Percentiles rank a stretch among this genome's conserved stretches.
phyloP scores from a whole-genome alignment of 225 moss, liverwort and hornwort species.

The Sphagnum contortum region DNA sequence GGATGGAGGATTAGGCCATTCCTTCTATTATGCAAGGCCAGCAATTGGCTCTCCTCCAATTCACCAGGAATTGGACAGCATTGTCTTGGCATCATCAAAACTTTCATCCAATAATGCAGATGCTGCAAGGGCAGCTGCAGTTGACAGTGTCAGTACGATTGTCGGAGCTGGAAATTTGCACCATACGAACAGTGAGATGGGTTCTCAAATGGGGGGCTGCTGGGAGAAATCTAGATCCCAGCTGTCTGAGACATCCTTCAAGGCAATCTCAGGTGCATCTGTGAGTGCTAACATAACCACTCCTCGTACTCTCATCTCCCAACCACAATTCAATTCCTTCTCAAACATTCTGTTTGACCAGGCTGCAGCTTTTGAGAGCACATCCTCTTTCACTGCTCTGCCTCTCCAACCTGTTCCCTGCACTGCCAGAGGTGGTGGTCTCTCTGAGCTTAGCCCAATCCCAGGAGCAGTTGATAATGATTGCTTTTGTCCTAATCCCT shows the following conservation, averaged over 20 bases:
- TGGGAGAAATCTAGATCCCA: conserved; percentile 7
- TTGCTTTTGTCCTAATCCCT: conserved; percentile 65
- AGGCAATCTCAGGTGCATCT: conserved; percentile 92
- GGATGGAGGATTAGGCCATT: conserved; percentile 96
- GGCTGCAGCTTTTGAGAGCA: conserved; percentile 89
- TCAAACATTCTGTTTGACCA: conserved; percentile 78
- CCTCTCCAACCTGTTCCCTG: conserved; percentile 68
- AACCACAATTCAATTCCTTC: conserved; percentile 90
- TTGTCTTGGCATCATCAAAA: conserved; percentile 23
- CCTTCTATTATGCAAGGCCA: conserved; percentile 89
- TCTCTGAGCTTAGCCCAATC: conserved; percentile 28
- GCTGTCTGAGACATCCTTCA: conserved; percentile 73
- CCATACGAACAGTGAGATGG: neutral
- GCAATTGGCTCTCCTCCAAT: conserved; percentile 45
- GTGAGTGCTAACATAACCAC: conserved; percentile 97
- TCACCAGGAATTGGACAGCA: conserved; percentile 45
- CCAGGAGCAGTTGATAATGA: conserved; percentile 52
- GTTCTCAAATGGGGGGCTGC: neutral
- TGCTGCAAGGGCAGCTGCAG: neutral
- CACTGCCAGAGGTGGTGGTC: conserved; percentile 48
- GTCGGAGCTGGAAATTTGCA: neutral
- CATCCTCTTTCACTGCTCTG: conserved; percentile 76
- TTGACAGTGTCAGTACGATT: too few species aligned
- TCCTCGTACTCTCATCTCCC: conserved; percentile 62
- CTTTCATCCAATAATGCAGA: conserved; percentile 6